Evolutionary conservation across 768 basidiomycete species (phyloP), one percentile per base, ranked within the genome.

Genomic region (Trametes elegans): DNA sequence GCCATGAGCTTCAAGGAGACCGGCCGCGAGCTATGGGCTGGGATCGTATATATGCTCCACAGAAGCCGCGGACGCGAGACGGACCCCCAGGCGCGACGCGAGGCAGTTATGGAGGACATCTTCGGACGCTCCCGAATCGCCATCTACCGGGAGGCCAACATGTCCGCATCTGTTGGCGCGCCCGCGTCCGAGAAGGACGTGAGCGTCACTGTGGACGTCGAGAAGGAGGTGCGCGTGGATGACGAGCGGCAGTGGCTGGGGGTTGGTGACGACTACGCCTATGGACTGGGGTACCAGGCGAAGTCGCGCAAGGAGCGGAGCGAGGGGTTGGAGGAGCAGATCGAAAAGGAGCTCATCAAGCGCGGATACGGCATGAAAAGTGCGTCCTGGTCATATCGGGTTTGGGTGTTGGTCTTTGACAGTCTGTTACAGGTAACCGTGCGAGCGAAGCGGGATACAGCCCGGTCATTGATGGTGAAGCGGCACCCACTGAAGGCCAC

Each of bases 1-100:
- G 85, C 80, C 6, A 73, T 90, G 67, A 82, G 88, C 66, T 85
- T 85, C 63, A 75, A 82, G 10, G 88, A 90, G 65, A 85, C 86
- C 0, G 78, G 81, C 40, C 72, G 77, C 16, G 87, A 89, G 66
- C 73, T 88, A 16, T 76, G 77, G 76, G 56, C 68, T 6, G 85
- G 85, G 3, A 75, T 71, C 42, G 66, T 82, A n/a, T 87, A 88
- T 66, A 74, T 87, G 67, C 69, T 71, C 57, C 76, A 79, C 61
- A 76, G 77, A 55, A 70, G 76, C 61, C 71, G 78, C 10, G 82
- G 84, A 7, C 75, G 71, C 44, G 83, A 87, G 64, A 81, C 83
- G 5, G 76, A 76, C 43, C 27, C 67, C 57, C 14, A 78, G 76
- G 68, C 74, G 62, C 47, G 74, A 64, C 49, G 81, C 70, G 42